Percentiles rank a stretch among this genome's conserved stretches.
These are phyloP conservation scores for Phylloporus arenicola DNA, from an alignment of 768 basidiomycete genomes.

Conservation along the genomic window DNA sequence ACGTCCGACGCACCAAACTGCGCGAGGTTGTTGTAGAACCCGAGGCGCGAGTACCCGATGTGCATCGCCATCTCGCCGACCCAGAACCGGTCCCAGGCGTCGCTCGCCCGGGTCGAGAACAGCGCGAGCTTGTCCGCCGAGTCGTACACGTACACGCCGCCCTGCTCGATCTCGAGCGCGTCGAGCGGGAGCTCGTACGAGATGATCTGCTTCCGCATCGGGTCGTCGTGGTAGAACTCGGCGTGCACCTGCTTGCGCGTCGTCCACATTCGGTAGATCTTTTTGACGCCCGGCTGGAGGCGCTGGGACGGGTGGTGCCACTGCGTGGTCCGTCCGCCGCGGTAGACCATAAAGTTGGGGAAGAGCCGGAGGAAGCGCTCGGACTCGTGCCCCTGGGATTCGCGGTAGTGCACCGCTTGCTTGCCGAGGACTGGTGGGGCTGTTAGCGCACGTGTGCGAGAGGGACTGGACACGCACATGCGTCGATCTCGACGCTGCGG, in stretches of 20 bases:
- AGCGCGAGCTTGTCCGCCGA: conserved; percentile 50
- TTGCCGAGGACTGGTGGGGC: conserved; percentile 36
- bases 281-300: conserved; percentile 41
- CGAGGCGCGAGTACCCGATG: conserved; percentile 36
- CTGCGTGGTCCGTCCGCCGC: conserved; percentile 46
- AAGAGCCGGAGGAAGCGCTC: conserved; percentile 47
- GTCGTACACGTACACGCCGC: conserved; percentile 57
- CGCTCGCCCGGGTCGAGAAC: conserved; percentile 50
- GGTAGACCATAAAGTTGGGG: conserved; percentile 40
- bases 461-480: conserved; percentile 37
- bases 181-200: conserved; percentile 46
- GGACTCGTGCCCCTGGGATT: conserved; percentile 57
- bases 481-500: conserved; percentile 64
- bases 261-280: conserved; percentile 47
- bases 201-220: conserved; percentile 24
- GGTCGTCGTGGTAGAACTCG: not conserved
- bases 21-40: conserved; percentile 38
- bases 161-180: conserved; percentile 44
- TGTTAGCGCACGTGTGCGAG: not conserved
- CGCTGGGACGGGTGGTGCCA: conserved; percentile 45
- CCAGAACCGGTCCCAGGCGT: conserved; percentile 54
- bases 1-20: conserved; percentile 52
- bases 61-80: conserved; percentile 55
- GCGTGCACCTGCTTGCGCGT: conserved; percentile 15
- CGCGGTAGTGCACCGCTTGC: conserved; percentile 55